Conservation (phyloP, 441 rosid genomes). For the Erysimum cheiri region DNA sequence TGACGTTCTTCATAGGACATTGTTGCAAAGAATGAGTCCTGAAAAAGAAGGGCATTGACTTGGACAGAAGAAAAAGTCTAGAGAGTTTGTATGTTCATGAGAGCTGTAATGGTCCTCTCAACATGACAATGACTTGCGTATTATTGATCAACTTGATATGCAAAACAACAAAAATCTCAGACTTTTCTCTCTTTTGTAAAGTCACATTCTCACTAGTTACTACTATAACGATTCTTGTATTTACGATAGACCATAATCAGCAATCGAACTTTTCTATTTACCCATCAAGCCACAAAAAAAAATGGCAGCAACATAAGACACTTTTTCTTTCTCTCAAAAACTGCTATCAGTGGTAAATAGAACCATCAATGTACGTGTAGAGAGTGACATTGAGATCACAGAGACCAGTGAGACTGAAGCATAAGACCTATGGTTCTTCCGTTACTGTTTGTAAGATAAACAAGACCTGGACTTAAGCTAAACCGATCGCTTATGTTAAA, state of each 20-base stretch:
- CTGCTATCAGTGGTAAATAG: constrained; percentile 7
- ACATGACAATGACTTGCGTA: background rate
- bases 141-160: too few species aligned
- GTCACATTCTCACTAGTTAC: too few species aligned
- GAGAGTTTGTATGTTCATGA: constrained; percentile 7
- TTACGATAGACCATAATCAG: background rate
- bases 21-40: background rate
- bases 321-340: background rate
- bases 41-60: constrained; percentile 6
- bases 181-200: background rate
- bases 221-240: too few species aligned
- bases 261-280: background rate
- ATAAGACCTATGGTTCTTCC: constrained; percentile 59
- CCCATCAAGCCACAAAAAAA: background rate
- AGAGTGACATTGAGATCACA: constrained; percentile 45
- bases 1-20: background rate
- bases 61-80: background rate
- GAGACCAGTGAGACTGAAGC: constrained; percentile 85
- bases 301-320: constrained; percentile 1
- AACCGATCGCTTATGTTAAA: constrained; percentile 56
- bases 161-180: too few species aligned
- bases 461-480: constrained; percentile 75
- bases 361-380: constrained; percentile 17
- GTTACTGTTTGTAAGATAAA: constrained; percentile 59
- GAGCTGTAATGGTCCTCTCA: background rate